Evolutionary conservation across 352 stramenopile species (phyloP), one percentile per base, ranked within the genome.

Genomic region (Globisporangium irregulare): DNA sequence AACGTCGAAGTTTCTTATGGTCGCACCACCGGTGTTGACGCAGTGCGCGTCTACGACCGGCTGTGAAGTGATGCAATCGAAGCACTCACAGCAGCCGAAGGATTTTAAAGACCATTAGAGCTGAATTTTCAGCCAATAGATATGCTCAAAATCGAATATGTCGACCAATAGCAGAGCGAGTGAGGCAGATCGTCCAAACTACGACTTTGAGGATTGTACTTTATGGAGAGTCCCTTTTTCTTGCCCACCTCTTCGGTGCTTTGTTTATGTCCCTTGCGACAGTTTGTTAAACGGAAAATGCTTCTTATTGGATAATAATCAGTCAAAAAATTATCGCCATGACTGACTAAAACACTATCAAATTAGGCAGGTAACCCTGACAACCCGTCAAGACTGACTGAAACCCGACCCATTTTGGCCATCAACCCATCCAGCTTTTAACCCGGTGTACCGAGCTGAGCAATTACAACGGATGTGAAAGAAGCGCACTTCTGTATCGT

Each of bases 1-100:
- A 36, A 61, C 48, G 56, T 61, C 56, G 56, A 61, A 61, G 56
- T 61, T 61, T 61, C 55, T 59, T 24, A 4, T 59, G 55, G 20
- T 2, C 18, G 55, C 29, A 56, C 50, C 50, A 56, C 50, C 50
- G 8, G 50, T 27, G 50, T 9, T 61, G 56, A 61, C 56, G 56
- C 56, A 48, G 56, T 15, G 18, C 41, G 56, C 56, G 56, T 61
- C 56, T 20, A 18, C 22, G 9, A 27, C 50, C 8, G 3, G n/a
- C 9, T 27, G n/a, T 18, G 22, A 27, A 29, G 50, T 56, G 50
- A 56, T 56, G 50, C 50, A 25, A 56, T 56, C n/a, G 8, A 24
- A 20, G 6, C 15, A 8, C 15, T 50, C 18, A 51, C 43, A 22
- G 43, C 10, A 10, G 18, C 6, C 18, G 43, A 24, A 51, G 10